Evolutionary conservation across 306 rosid genomes (phyloP), one percentile per base, ranked within the genome.

Genomic region (Sophora flavescens): DNA sequence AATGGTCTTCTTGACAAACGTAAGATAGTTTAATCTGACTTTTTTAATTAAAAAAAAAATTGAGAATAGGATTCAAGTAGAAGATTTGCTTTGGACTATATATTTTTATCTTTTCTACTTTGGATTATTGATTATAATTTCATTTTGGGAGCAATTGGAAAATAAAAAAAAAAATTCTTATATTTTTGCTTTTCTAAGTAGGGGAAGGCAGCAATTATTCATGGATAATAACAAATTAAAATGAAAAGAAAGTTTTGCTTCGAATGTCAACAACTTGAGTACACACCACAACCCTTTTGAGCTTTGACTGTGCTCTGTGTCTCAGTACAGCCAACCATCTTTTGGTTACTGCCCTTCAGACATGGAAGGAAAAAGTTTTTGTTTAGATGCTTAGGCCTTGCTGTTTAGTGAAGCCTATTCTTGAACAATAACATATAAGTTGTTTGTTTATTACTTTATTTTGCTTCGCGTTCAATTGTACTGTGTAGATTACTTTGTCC

Each of bases 401-500:
- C 45, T 48, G 44, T 6, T 38, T 22, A 26, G 6, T 63, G 18
- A 38, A 66, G 16, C 41, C 57, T 11, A 36, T 66, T 66, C 56
- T 35, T 50, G 32, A 63, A 22, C 33, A n/a, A 35, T 36, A 66
- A 32, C 3, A 28, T 62, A 32, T 32, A 53, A 48, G 33, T 75
- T 32, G 61, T 63, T 36, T 79, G n/a, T 65, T 22, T n/a, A 22
- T 22, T 22, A 22, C 22, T 22, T 22, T 22, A 15, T 72, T 33
- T 22, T 17, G 36, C 47, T 68, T 60, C 45, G 22, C 28, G 30
- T 26, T 75, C 7, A 13, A 33, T 60, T 77, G 61, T 58, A 50
- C 70, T 56, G 50, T 41, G 41, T 15, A 52, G 68, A 14, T 65
- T 78, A 76, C 57, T 72, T 42, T 67, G 47, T 56, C 68, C 56